Base-by-base conservation (phyloP, 108 stramenopile genomes). In the Skeletonema marinoi region DNA sequence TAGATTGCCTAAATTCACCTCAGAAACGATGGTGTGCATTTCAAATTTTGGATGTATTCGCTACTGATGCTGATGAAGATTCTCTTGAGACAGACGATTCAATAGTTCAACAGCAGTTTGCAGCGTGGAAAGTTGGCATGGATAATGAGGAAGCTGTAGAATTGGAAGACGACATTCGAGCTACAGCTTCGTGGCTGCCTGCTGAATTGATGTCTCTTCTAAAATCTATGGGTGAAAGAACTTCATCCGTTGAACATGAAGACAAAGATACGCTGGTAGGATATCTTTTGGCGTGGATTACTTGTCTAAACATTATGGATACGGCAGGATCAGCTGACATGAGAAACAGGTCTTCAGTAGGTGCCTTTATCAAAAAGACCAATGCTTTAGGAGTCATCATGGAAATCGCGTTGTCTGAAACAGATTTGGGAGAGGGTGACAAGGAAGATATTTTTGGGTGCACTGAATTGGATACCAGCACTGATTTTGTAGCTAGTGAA, bases 141-240 rank as follows among this genome's bases (percentile, higher is more conserved):
- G 73, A 75, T 25, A 71, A 78, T 9, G 89, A 93, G 58, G 94
- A 93, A 84, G 82, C 84, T 9, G 76, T 77, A 17, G 92, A 93
- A 44, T 75, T 95, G 13, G 87, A 90, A 80, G 88, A 88, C 2
- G 92, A 95, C 70, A 50, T 91, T 42, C 72, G 51, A 6, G 48
- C 76, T 19, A 77, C 83, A 32, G 48, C 74, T n/a, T 75, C 84
- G 64, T 93, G 91, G 90, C 48, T 95, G 25, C 89, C 92, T 19
- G 48, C 68, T 25, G 59, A 66, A 14, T 64, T 89, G 17, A 82
- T 95, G 87, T 67, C 65, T 9, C 74, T 75, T 44, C 54, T 95
- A 39, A 87, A 89, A 66, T 46, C 64, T n/a, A 86, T 91, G 82
- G 42, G 42, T 14, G 59, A 73, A 48, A 68, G 68, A 35, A 63